phyloP scores from a whole-genome alignment of 371 early-diverging fungal genomes.

The Ecytonucleospora hepatopenaei region DNA sequence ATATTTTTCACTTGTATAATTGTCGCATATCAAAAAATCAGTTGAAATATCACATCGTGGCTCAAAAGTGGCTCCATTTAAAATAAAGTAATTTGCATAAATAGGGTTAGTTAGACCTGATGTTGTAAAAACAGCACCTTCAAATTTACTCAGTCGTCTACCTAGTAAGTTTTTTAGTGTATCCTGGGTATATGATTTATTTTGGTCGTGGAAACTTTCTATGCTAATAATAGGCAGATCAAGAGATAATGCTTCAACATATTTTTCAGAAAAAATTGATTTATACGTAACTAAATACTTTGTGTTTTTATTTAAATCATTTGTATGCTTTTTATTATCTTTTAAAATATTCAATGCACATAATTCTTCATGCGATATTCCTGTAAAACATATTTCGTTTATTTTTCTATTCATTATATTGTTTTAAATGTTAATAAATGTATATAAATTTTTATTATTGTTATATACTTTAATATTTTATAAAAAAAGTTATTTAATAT shows the following conservation, averaged over 20 bases:
- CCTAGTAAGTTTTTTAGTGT: slow-evolving; percentile 3
- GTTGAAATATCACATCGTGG: slow-evolving; percentile 27
- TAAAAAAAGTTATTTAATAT: too few relatives aligned
- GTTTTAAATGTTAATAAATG: too few relatives aligned
- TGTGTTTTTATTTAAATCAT: slow-evolving; percentile 30
- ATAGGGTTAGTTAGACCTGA: slow-evolving; percentile 42
- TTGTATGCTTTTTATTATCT: background rate
- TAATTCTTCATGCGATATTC: background rate
- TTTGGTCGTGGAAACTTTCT: slow-evolving; percentile 39
- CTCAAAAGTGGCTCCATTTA: slow-evolving; percentile 43
- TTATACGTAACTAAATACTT: slow-evolving; percentile 48
- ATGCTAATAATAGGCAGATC: slow-evolving; percentile 48
- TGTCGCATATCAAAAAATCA: slow-evolving; percentile 49
- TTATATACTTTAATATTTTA: too few relatives aligned
- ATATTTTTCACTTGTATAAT: slow-evolving; percentile 20
- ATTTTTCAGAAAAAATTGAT: slow-evolving; percentile 48
- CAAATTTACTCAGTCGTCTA: slow-evolving; percentile 39
- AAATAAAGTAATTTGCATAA: slow-evolving; percentile 51
- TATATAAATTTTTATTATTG: too few relatives aligned
- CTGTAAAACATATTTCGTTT: too few relatives aligned
- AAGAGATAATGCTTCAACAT: slow-evolving; percentile 51
- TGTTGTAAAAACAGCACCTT: slow-evolving; percentile 48
- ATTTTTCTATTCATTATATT: too few relatives aligned
- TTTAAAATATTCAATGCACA: too few relatives aligned
- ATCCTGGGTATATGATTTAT: background rate